Base-by-base conservation (phyloP, 2,329 filamentous ascomycete species). In the Fusarium euwallaceae region DNA sequence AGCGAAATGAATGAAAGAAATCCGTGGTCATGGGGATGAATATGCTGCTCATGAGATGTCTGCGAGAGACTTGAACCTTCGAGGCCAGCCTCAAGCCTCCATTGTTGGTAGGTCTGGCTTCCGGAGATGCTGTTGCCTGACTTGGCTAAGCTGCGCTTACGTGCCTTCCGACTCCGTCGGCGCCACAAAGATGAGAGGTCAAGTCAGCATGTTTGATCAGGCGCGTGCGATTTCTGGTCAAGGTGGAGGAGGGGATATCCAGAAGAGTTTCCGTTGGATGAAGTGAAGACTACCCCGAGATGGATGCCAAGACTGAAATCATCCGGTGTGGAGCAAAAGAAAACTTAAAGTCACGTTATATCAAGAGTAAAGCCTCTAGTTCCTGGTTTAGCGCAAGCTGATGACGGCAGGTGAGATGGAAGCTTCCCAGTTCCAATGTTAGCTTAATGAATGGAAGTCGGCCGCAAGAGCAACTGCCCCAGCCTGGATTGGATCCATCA, bases 61-160 rank as follows among this genome's bases (percentile, higher is more conserved):
- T 34, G n/a, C 17, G 45, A 53, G 37, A 45, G 63, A 36, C 34
- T 16, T 36, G 34, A 39, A 63, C 59, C 51, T 71, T 71, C 65
- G 48, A 8, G 27, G 27, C 20, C 27, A 55, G 55, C 59, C 67
- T 41, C 41, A 41, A 29, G 17, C 48, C 32, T 45, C 37, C 37
- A 41, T 41, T 32, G 59, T 43, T 37, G 24, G 43, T 37, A 62
- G 48, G 48, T 53, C 56, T 41, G 60, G 39, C 36, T 61, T 61
- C 67, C 53, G 43, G 10, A 53, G n/a, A 53, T 36, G 36, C 29
- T 27, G n/a, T 32, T 41, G 48, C 61, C 36, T 41, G 24, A 32
- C 51, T 56, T 64, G 61, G 48, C 8, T 14, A 55, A 64, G 48
- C 16, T 64, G 16, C 36, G 51, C 24, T 58, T 56, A 58, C 37